These are phyloP conservation scores for Colletotrichum salicis DNA, from an alignment of 2,329 filamentous ascomycete species.

Conservation along the genomic window DNA sequence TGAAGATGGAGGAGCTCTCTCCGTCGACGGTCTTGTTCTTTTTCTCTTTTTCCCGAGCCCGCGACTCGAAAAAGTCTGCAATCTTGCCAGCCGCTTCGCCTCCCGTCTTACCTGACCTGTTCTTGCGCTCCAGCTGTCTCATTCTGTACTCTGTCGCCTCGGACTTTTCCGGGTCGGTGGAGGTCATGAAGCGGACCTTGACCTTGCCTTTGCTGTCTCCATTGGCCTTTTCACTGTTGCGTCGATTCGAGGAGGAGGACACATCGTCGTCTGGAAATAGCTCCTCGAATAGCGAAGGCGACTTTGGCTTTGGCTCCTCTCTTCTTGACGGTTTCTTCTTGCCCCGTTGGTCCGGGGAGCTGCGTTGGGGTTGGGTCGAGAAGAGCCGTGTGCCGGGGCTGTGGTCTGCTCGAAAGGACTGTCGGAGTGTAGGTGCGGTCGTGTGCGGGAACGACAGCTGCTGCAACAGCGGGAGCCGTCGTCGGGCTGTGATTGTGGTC, in stretches of 20 bases:
- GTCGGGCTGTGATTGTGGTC: conserved; percentile 24
- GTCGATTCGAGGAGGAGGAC: not conserved
- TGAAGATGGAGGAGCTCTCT: conserved; percentile 12
- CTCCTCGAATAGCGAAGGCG: conserved; percentile 29
- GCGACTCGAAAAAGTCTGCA: conserved; percentile 4
- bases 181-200: conserved; percentile 30
- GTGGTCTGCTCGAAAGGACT: not conserved
- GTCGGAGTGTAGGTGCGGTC: not conserved
- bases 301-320: not conserved
- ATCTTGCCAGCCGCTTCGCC: not conserved
- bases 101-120: not conserved
- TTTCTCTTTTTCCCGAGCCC: not conserved
- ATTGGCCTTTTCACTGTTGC: not conserved
- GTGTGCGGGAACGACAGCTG: not conserved
- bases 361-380: not conserved
- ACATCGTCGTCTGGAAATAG: conserved; percentile 23
- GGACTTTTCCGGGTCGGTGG: conserved; percentile 16
- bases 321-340: not conserved
- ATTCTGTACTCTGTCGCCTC: conserved; percentile 17
- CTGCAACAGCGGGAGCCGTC: conserved; percentile 27
- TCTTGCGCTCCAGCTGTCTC: not conserved
- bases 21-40: not conserved
- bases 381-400: not conserved
- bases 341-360: not conserved
- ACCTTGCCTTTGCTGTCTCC: not conserved